Evolutionary conservation across 192 early-diverging fungal species (phyloP), one percentile per base, ranked within the genome.

Genomic region (Linnemannia elongata): DNA sequence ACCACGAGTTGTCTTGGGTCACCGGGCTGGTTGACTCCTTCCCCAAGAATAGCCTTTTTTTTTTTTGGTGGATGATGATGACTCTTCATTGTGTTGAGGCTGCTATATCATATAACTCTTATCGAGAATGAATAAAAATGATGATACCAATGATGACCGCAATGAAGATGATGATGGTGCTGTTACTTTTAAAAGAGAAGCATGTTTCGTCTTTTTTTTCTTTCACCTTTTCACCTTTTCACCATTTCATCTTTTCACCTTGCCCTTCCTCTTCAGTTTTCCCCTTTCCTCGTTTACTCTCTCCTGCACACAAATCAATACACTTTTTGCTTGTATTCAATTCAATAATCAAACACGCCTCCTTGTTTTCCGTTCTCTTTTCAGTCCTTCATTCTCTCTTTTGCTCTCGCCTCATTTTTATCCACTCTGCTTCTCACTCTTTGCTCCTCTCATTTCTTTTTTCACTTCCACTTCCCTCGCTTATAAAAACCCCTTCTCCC

Each of bases 1-100:
- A 13, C 30, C 60, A 66, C 60, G 60, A 66, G 60, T 33, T 66
- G 60, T 33, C 60, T 66, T 35, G 60, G 60, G 60, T 66, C 60
- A 66, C 60, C 60, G 10, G 60, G 60, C n/a, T 66, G 60, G 60
- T 27, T 66, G 60, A 66, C 49, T 69, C 30, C 30, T 69, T 33
- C 30, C 30, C 66, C 22, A 52, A 20, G 49, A 52, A 52, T 52
- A 52, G 49, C 17, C 18, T 52, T 52, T 52, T 52, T 22, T 52
- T 17, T 52, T 52, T 52, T 52, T 22, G 20, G 9, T 45, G 5
- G 20, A 22, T 52, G 18, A 45, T 20, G 15, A 49, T 52, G 49
- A 52, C 49, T 52, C 20, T 22, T 49, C 0, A 1, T 49, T 49
- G 17, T 49, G 47, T 49, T 12, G 7, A 49, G 10, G 15, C 13